A percentile compares a stretch with the other conserved stretches of the same genome.
Conservation (phyloP, 768 basidiomycete species). For the Tylopilus intermedius region DNA sequence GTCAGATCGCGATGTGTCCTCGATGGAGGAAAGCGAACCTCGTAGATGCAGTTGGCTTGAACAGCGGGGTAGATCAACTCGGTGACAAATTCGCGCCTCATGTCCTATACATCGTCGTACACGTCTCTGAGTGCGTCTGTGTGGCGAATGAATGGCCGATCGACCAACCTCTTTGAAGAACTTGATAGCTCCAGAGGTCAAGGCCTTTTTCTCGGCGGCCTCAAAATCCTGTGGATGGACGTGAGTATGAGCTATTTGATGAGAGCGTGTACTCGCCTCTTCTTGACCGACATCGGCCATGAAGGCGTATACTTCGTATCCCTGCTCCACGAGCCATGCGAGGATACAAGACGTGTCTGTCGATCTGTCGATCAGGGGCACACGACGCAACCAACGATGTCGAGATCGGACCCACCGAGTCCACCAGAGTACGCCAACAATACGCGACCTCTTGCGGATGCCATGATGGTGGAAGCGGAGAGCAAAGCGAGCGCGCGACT, state of each 20-base stretch:
- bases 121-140: not conserved
- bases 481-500: not conserved
- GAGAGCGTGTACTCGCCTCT: conserved; percentile 46
- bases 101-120: conserved; percentile 53
- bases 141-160: not conserved
- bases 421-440: conserved; percentile 98
- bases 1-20: not conserved
- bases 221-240: conserved; percentile 68
- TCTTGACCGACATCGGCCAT: conserved; percentile 95
- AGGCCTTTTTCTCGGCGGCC: conserved; percentile 85
- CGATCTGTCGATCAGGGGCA: conserved; percentile 8
- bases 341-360: conserved; percentile 98
- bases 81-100: conserved; percentile 91
- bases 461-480: conserved; percentile 9
- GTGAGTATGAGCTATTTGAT: not conserved
- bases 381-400: not conserved
- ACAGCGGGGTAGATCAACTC: conserved; percentile 98
- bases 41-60: conserved; percentile 98
- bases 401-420: conserved; percentile 59
- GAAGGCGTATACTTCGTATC: conserved; percentile 95
- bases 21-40: conserved; percentile 43
- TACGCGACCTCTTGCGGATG: conserved; percentile 66
- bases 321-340: conserved; percentile 97
- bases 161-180: conserved; percentile 78
- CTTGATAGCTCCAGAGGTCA: conserved; percentile 89